Evolutionary conservation across 2,329 filamentous ascomycete genomes (phyloP), one percentile per base, ranked within the genome.

Genomic region (Alternaria sp.): DNA sequence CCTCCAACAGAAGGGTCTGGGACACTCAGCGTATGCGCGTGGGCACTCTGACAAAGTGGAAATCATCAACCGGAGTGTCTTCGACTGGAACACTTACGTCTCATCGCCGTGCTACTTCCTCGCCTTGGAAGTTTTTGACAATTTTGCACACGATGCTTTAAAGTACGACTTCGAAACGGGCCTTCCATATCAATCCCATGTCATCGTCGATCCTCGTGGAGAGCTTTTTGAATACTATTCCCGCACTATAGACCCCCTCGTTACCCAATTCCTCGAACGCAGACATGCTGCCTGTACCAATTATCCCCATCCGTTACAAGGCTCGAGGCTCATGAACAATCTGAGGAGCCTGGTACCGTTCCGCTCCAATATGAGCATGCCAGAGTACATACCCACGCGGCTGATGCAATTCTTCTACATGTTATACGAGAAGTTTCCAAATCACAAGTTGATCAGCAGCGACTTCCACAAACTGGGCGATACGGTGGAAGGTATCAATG

Each of bases 381-480:
- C 94, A 0, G 95, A 99, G 81, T 99, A 96, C 80, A 92, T 99
- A 56, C 95, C 95, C 5, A 99, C 94, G 5, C 87, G 93, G 22
- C 85, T 98, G 68, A 94, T 99, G 92, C 91, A 96, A 76, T 98
- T 99, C 84, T 98, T 98, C 79, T 92, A 96, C 78, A 90, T 97
- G 51, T 83, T 99, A 62, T 90, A 92, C 64, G 87, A 87, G 63
- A 93, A 92, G 78, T 99, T 99, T 80, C 96, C 95, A 0, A 90
- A 89, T 3, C 95, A 99, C 80, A 88, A 93, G 60, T 86, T 99
- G 34, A 82, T 99, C 36, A 91, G 93, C 36, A 94, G 92, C 71
- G 95, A 99, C 79, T 99, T 99, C 79, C 90, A 94, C 81, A 88
- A 84, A 62, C 85, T 99, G 41, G 93, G 94, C 2, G 91, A 97